Conservation (phyloP, 2,329 filamentous ascomycete genomes). For the Fusarium tuaranense region DNA sequence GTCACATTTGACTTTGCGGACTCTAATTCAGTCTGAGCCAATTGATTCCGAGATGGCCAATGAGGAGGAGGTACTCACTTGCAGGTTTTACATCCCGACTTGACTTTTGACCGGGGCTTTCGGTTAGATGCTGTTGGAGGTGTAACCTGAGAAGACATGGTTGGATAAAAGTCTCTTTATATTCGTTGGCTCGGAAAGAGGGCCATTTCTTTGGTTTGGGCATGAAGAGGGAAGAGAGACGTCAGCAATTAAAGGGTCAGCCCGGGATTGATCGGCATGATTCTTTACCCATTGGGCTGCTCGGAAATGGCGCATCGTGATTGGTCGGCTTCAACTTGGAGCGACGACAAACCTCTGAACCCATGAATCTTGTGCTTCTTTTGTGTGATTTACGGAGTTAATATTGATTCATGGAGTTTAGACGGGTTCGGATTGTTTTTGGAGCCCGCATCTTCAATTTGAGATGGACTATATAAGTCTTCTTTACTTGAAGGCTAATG, state of each 20-base stretch:
- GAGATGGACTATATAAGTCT: not conserved
- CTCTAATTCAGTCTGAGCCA: not conserved
- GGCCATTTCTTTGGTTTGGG: conserved; percentile 28
- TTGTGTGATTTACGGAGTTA: not conserved
- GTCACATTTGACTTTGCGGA: conserved; percentile 34
- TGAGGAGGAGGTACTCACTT: conserved; percentile 18
- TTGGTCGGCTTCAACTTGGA: conserved; percentile 16
- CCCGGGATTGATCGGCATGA: not conserved
- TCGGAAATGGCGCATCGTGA: conserved; percentile 35
- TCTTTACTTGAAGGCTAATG: not conserved
- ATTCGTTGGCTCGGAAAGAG: conserved; percentile 39
- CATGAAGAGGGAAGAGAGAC: not conserved
- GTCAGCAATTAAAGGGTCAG: not conserved
- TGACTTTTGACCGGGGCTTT: conserved; percentile 30
- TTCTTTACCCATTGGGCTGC: conserved; percentile 26
- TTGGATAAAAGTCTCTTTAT: not conserved
- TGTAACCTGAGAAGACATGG: not conserved
- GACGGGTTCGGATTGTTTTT: not conserved
- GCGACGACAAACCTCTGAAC: not conserved
- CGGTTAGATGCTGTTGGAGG: not conserved
- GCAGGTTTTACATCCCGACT: conserved; percentile 36
- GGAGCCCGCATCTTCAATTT: not conserved
- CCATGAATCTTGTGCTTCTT: not conserved
- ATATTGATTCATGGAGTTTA: not conserved
- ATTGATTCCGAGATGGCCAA: not conserved